These are phyloP conservation scores for Ophiosphaerella korrae DNA, from an alignment of 2,329 filamentous ascomycete species.

Conservation along the genomic window DNA sequence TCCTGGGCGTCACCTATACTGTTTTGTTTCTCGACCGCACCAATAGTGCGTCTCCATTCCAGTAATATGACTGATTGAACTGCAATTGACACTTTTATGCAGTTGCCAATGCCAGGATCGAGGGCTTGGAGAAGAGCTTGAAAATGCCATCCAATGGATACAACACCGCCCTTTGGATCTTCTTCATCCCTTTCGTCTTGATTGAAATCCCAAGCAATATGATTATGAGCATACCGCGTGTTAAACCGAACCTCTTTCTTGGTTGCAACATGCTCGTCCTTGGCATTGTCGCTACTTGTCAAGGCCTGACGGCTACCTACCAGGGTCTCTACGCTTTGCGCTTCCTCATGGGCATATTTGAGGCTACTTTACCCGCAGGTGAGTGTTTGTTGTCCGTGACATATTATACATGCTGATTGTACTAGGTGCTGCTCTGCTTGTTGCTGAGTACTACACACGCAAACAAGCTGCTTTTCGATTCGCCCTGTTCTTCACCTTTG, in stretches of 20 bases:
- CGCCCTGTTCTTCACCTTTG: slow-evolving; percentile 60
- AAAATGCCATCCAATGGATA: slow-evolving; percentile 68
- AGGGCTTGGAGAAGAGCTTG: slow-evolving; percentile 62
- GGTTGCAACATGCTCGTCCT: slow-evolving; percentile 77
- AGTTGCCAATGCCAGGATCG: slow-evolving; percentile 71
- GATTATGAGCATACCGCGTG: slow-evolving; percentile 67
- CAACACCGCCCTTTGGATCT: slow-evolving; percentile 77
- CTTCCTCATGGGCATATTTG: slow-evolving; percentile 43
- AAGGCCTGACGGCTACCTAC: slow-evolving; percentile 36
- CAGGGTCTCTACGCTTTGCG: slow-evolving; percentile 33
- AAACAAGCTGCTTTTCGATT: slow-evolving; percentile 59
- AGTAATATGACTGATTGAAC: background rate
- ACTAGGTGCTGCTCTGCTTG: slow-evolving; percentile 33
- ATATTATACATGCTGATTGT: background rate
- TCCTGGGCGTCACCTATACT: slow-evolving; percentile 73
- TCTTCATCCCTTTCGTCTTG: slow-evolving; percentile 82
- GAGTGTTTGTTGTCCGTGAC: background rate
- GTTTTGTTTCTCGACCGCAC: slow-evolving; percentile 72
- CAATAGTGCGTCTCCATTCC: slow-evolving; percentile 53
- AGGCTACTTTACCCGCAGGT: slow-evolving; percentile 39
- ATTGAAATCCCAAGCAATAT: slow-evolving; percentile 80
- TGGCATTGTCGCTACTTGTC: slow-evolving; percentile 56
- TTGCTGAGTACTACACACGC: slow-evolving; percentile 54
- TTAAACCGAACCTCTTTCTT: slow-evolving; percentile 77
- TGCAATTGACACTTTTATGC: slow-evolving; percentile 8